Evolutionary conservation across 108 stramenopile species (phyloP), one percentile per base, ranked within the genome.

Genomic region (Cylindrotheca closterium): DNA sequence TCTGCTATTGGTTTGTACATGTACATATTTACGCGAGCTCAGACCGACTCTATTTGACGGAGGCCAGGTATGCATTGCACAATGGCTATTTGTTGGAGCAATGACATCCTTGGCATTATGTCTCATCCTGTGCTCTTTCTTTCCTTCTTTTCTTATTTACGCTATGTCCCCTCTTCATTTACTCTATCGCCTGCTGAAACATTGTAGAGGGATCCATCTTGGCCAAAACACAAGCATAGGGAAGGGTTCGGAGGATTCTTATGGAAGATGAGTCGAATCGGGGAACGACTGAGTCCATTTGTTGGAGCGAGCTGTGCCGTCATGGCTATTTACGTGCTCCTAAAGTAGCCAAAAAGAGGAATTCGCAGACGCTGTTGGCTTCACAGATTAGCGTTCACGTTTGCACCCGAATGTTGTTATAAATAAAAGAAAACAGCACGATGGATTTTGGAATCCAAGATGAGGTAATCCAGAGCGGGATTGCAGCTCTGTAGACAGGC

Each of bases 1-100:
- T 15, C 67, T 97, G 25, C 80, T 98, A 42, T 55, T 96, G 58
- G 96, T 98, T 57, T 96, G 95, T 74, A 93, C 96, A 8, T 94
- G 92, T 57, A 85, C 96, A 2, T 98, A 94, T 70, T 65, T 97
- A n/a, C 82, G 95, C 48, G 91, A 91, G 55, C 74, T 92, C 60
- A 63, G 95, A 34, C 86, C 93, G 26, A 74, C 81, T 4, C 94
- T 97, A 27, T 96, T 94, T 67, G 94, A 96, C 47, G 64, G 71
- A 25, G 49, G 48, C 58, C 65, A 65, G 64, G 71, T 73, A 65
- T 7, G 70, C n/a, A n/a, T n/a, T n/a, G n/a, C n/a, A n/a, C n/a
- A n/a, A n/a, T n/a, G n/a, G n/a, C n/a, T n/a, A n/a, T n/a, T n/a
- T n/a, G n/a, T n/a, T n/a, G n/a, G n/a, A n/a, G n/a, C n/a, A n/a